Evolutionary conservation across 2,329 filamentous ascomycete species (phyloP), one percentile per base, ranked within the genome.

Genomic region (Macrophomina tecta): DNA sequence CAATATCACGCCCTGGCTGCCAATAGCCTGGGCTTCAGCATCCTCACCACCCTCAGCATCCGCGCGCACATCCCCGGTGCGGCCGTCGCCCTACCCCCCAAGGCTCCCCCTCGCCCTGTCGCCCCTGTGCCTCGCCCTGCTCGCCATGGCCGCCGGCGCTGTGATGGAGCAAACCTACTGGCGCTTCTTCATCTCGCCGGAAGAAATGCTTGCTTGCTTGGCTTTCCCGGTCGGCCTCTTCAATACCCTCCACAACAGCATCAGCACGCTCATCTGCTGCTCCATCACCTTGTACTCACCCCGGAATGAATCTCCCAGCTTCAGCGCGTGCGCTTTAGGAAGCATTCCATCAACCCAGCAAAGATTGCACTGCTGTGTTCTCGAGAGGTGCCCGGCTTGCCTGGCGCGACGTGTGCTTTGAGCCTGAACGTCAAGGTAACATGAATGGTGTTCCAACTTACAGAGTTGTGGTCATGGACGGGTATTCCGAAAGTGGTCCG

Each of bases 131-230:
- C 76, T 83, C 8, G 77, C 87, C 53, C 76, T 89, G 8, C 74
- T 88, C 5, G 77, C 75, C 64, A 87, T 89, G 84, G 79, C 83
- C 28, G 76, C 81, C 49, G 87, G 83, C 64, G 81, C 80, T 46
- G 78, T 81, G 30, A 67, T 83, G 34, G 89, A 89, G 78, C 87
- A 89, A 68, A 82, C 84, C 71, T 83, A 84, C 75, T 87, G 85
- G 84, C 76, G 84, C 14, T 72, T 79, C 1, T 71, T 70, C 32
- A 74, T 86, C 2, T 82, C 80, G 18, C 76, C 82, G 55, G 85
- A 89, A 69, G 80, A 83, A 12, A 84, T 89, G 76, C 78, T 78
- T 0, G 76, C 82, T 0, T 28, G 53, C 0, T 74, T 76, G 2
- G 85, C 86, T 0, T 49, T 82, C 0, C 67, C 75, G 2, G 80